Conservation (phyloP, 371 early-diverging fungal species). For the Haplosporangium sp. region DNA sequence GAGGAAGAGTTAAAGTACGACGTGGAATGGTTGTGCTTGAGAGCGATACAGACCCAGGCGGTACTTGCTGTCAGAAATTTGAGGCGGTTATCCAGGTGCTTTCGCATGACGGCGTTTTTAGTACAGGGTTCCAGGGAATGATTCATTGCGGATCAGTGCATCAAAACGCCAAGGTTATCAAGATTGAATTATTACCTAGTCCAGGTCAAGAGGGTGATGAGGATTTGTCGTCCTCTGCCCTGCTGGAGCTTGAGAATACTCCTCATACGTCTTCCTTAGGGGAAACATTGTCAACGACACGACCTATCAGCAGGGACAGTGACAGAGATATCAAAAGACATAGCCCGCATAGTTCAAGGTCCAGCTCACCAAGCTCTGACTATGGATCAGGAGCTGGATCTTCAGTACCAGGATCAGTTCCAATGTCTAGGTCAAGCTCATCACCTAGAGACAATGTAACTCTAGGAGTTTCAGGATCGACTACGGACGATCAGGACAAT, state of each 20-base stretch:
- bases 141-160: conserved; percentile 90
- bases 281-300: background rate
- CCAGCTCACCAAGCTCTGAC: conserved; percentile 44
- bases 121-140: conserved; percentile 89
- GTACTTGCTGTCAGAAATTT: conserved; percentile 76
- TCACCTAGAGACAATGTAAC: background rate
- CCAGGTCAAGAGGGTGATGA: conserved; percentile 26
- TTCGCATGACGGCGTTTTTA: conserved; percentile 64
- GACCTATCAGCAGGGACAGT: conserved; percentile 21
- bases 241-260: conserved; percentile 15
- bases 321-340: background rate
- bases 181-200: conserved; percentile 56
- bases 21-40: conserved; percentile 87
- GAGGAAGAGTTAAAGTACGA: conserved; percentile 35
- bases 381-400: conserved; percentile 53
- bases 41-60: conserved; percentile 58
- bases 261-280: background rate
- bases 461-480: background rate
- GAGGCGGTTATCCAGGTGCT: conserved; percentile 91
- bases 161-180: conserved; percentile 78
- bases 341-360: conserved; percentile 14
- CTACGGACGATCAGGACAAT: conserved; percentile 13
- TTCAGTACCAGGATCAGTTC: conserved; percentile 34
- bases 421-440: conserved; percentile 38
- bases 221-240: background rate